Percentiles rank a stretch among this genome's conserved stretches.
Conservation (phyloP, 352 stramenopile genomes). For the Pythium volutum region DNA sequence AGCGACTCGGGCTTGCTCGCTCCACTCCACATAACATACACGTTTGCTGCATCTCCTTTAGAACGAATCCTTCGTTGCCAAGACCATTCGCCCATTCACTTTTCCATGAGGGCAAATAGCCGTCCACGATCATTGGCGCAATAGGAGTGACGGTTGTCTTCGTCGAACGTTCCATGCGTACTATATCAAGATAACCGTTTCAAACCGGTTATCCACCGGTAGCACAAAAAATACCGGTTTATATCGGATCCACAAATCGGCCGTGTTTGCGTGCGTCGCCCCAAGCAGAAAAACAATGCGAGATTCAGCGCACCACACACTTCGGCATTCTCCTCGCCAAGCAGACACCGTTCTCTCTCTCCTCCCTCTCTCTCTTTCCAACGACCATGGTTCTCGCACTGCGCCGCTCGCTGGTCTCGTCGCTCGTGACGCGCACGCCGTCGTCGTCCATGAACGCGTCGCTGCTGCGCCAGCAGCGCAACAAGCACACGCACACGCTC, state of each 20-base stretch:
- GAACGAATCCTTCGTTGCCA: too few species aligned
- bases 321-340: slow-evolving; percentile 11
- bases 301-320: background rate
- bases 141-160: background rate
- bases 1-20: background rate
- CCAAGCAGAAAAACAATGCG: slow-evolving; percentile 31
- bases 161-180: slow-evolving; percentile 20
- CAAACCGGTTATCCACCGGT: slow-evolving; percentile 10
- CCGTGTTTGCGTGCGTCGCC: slow-evolving; percentile 16
- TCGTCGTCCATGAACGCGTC: slow-evolving; percentile 27
- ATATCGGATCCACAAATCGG: background rate
- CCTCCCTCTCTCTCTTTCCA: background rate
- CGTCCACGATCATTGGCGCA: background rate
- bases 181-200: slow-evolving; percentile 1
- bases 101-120: background rate
- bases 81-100: background rate
- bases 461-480: slow-evolving; percentile 45
- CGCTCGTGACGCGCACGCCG: slow-evolving; percentile 21
- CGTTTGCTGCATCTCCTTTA: background rate
- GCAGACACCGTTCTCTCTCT: background rate
- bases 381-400: slow-evolving; percentile 57
- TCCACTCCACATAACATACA: background rate
- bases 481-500: slow-evolving; percentile 77
- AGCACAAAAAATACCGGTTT: background rate
- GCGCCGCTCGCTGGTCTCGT: slow-evolving; percentile 38